Evolutionary conservation across 768 basidiomycete genomes (phyloP), one percentile per base, ranked within the genome.

Genomic region (Hericium rajendrae): DNA sequence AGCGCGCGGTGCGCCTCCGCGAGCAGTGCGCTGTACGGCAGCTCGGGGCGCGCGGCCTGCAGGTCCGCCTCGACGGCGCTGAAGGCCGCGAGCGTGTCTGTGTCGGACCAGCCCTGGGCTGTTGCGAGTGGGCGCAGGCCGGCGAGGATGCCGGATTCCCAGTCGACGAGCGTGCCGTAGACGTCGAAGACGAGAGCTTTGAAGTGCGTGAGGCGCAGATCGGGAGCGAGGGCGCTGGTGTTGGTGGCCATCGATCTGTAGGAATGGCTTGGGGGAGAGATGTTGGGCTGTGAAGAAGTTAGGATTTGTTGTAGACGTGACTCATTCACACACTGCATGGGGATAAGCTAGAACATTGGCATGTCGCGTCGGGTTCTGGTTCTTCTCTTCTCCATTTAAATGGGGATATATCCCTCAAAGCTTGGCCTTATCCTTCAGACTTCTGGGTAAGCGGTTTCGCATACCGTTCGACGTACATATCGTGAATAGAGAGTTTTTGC

Each of bases 151-250:
- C 85, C 84, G 5, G 78, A 75, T 69, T 90, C 87, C 88, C 88
- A 90, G 67, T 91, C 84, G 48, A 81, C 71, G 52, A 90, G 79
- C 0, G 88, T 91, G 3, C 84, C 88, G 60, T 89, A 90, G 59
- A 86, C 84, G 61, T 91, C 88, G 65, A 88, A 86, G 51, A 88
- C 72, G 46, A 90, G 76, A 22, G 77, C 78, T 57, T 73, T 75
- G 67, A 63, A 69, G n/a, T 46, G 40, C 12, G n/a, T 52, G 13
- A 52, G 24, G 32, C 8, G 37, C 11, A 16, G 51, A n/a, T 53
- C 18, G n/a, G 51, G 11, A 16, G 16, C 16, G 20, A 5, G 13
- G 16, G 2, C 15, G 15, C 16, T 46, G 43, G 43, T 20, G n/a
- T n/a, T 46, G 15, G 15, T 46, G 12, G 43, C 20, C 28, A 32